phyloP scores from a whole-genome alignment of 306 rosid species.

The Cucurbita maxima region DNA sequence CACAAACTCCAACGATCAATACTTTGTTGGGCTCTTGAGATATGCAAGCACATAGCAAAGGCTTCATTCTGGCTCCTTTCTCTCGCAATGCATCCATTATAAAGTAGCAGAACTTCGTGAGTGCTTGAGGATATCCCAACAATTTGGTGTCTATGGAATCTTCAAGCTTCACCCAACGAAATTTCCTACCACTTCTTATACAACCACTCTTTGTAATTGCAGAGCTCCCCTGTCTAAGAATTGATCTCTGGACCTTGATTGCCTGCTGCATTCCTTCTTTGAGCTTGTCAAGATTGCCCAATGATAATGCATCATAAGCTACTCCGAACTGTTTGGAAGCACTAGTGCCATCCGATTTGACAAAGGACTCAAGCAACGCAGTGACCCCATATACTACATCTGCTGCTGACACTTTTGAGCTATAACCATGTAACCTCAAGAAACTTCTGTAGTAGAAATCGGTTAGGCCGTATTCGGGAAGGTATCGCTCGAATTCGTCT shows the following conservation, averaged over 20 bases:
- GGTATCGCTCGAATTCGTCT: slow-evolving; percentile 54
- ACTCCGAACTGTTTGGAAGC: slow-evolving; percentile 69
- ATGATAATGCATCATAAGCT: slow-evolving; percentile 79
- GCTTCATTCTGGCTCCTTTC: slow-evolving; percentile 92
- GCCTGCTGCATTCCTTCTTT: slow-evolving; percentile 83
- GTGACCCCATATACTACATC: slow-evolving; percentile 98
- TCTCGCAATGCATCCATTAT: slow-evolving; percentile 89
- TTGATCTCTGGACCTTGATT: slow-evolving; percentile 69
- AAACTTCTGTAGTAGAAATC: slow-evolving; percentile 86
- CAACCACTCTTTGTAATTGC: slow-evolving; percentile 68
- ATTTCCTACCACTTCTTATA: slow-evolving; percentile 80
- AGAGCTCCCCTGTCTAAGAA: slow-evolving; percentile 82
- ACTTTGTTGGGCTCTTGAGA: slow-evolving; percentile 66
- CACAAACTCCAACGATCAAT: slow-evolving; percentile 81
- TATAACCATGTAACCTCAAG: slow-evolving; percentile 57
- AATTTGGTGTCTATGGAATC: slow-evolving; percentile 56
- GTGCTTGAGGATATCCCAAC: slow-evolving; percentile 83
- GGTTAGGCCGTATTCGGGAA: slow-evolving; percentile 76
- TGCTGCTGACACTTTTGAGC: slow-evolving; percentile 84
- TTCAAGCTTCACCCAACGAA: slow-evolving; percentile 83
- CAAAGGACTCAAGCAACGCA: slow-evolving; percentile 79
- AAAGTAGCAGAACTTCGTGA: slow-evolving; percentile 83
- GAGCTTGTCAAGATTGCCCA: slow-evolving; percentile 59
- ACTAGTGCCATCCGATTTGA: slow-evolving; percentile 57
- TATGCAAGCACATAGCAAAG: slow-evolving; percentile 84